phyloP scores from a whole-genome alignment of 2,329 filamentous ascomycete species.

The Shiraia sp. region DNA sequence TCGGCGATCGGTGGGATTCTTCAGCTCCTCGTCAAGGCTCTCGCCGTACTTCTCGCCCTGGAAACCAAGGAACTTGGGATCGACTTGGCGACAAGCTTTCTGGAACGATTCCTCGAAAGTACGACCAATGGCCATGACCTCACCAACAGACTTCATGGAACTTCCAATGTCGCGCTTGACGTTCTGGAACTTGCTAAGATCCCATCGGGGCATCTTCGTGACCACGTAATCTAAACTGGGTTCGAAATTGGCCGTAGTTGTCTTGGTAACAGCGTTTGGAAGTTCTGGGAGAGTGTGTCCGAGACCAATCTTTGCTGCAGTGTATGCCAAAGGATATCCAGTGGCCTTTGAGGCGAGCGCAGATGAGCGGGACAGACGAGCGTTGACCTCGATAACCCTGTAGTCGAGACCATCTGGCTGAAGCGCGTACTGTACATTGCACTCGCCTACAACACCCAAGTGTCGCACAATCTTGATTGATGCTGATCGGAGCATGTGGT shows the following conservation, averaged over 20 bases:
- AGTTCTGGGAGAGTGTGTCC: constrained; percentile 94
- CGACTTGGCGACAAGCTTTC: constrained; percentile 96
- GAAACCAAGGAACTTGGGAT: constrained; percentile 88
- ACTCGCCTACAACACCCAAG: constrained; percentile 95
- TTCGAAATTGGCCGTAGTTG: constrained; percentile 98
- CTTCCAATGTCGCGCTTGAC: constrained; percentile 97
- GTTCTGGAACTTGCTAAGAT: constrained; percentile 98
- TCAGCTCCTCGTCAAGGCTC: constrained; percentile 84
- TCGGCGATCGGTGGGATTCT: constrained; percentile 92
- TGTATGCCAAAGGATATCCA: constrained; percentile 95
- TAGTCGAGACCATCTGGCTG: constrained; percentile 97
- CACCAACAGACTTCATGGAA: constrained; percentile 98
- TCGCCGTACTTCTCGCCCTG: constrained; percentile 89
- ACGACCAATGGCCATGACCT: constrained; percentile 98
- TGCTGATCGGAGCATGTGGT: constrained; percentile 97
- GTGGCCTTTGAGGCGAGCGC: constrained; percentile 97
- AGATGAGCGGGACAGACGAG: constrained; percentile 95
- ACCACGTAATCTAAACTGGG: constrained; percentile 97
- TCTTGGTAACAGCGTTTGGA: constrained; percentile 97
- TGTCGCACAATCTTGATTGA: constrained; percentile 99
- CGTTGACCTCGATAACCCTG: constrained; percentile 98
- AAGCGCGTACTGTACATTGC: constrained; percentile 96
- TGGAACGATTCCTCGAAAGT: constrained; percentile 99
- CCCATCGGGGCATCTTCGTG: constrained; percentile 98
- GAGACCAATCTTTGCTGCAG: constrained; percentile 95